These are phyloP conservation scores for Aquilaria agallochum DNA, from an alignment of 441 rosid species.

Conservation along the genomic window DNA sequence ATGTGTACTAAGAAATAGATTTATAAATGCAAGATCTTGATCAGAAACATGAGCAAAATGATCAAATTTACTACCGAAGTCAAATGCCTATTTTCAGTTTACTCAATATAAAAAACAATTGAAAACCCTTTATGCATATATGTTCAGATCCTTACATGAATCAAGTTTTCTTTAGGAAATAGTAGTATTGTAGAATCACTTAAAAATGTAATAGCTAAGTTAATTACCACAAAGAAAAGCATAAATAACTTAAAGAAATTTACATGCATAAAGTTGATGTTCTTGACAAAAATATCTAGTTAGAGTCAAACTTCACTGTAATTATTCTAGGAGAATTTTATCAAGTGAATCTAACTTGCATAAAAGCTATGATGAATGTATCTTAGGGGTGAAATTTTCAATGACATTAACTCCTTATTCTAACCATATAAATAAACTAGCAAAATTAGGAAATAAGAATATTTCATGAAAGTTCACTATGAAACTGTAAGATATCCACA, in stretches of 20 bases:
- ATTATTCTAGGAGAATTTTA: no score
- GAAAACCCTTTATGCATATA: slow-evolving; percentile 4
- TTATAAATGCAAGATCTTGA: no score
- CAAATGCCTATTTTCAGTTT: slow-evolving; percentile 18
- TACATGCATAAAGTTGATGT: neutral
- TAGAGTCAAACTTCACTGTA: neutral
- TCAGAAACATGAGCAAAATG: no score
- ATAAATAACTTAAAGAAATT: neutral
- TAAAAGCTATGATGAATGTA: no score
- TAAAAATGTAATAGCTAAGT: slow-evolving; percentile 18
- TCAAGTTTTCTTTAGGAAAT: slow-evolving; percentile 62
- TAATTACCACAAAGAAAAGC: neutral
- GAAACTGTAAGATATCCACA: no score
- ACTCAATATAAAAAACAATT: slow-evolving; percentile 15
- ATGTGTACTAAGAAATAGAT: no score
- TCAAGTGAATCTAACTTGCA: no score
- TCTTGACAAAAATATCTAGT: neutral
- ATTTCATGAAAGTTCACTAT: no score
- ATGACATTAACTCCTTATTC: no score
- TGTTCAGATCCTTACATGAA: slow-evolving; percentile 40
- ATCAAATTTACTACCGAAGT: slow-evolving; percentile 26
- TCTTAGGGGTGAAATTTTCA: no score
- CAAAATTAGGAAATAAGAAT: no score
- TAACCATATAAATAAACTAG: no score
- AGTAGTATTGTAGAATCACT: slow-evolving; percentile 70